Conservation (phyloP, 108 stramenopile genomes). For the Nitzschia palea region DNA sequence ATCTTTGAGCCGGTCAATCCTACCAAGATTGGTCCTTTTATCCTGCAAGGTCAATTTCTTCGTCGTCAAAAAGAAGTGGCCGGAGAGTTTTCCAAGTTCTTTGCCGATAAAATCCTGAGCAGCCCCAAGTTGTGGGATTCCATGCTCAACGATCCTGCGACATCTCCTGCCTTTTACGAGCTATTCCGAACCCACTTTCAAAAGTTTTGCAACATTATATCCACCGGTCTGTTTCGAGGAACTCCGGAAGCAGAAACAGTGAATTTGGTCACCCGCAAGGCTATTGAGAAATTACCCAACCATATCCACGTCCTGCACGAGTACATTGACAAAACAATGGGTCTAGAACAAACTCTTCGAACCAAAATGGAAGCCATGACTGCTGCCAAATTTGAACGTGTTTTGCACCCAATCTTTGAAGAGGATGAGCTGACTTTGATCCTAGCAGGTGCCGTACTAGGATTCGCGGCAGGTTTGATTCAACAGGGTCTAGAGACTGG, state of each 20-base stretch:
- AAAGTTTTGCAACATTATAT: conserved; percentile 49
- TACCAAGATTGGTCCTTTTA: conserved; percentile 86
- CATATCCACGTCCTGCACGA: conserved; percentile 73
- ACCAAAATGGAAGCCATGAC: conserved; percentile 87
- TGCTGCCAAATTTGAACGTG: conserved; percentile 87
- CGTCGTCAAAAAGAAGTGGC: conserved; percentile 88
- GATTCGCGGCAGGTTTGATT: conserved; percentile 85
- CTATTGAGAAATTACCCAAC: conserved; percentile 69
- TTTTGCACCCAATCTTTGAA: conserved; percentile 94
- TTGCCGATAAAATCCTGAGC: conserved; percentile 79
- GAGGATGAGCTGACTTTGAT: conserved; percentile 96
- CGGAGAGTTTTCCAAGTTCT: conserved; percentile 78
- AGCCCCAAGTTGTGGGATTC: conserved; percentile 75
- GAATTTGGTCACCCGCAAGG: conserved; percentile 38
- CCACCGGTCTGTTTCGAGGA: conserved; percentile 49
- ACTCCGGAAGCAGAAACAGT: conserved; percentile 44
- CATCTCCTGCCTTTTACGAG: conserved; percentile 56
- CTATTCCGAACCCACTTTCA: conserved; percentile 63
- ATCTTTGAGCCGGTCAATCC: conserved; percentile 94
- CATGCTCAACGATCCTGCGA: conserved; percentile 74
- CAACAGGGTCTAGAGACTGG: conserved; percentile 86
- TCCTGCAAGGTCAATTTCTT: conserved; percentile 91
- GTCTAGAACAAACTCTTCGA: conserved; percentile 75
- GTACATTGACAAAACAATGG: conserved; percentile 82
- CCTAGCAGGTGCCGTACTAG: conserved; percentile 88